phyloP scores from a whole-genome alignment of 768 basidiomycete species.

The Tricholoma flavovirens region DNA sequence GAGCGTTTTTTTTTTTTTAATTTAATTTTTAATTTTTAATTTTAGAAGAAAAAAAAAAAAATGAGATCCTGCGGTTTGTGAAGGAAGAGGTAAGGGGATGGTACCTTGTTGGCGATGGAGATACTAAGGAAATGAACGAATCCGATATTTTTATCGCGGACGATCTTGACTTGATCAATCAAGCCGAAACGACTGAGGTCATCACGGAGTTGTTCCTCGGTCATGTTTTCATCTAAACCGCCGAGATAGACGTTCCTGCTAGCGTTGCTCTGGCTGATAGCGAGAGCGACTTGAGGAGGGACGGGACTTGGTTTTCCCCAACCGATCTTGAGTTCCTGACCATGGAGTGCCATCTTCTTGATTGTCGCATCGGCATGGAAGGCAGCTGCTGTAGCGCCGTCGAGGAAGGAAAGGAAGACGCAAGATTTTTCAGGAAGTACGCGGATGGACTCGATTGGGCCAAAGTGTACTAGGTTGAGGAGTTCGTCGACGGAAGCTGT shows the following conservation, averaged over 20 bases:
- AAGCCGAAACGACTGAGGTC: slow-evolving; percentile 90
- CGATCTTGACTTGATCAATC: slow-evolving; percentile 99
- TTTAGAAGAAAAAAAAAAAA: too few species aligned
- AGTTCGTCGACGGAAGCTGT: slow-evolving; percentile 97
- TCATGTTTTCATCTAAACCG: slow-evolving; percentile 82
- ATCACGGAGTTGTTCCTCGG: slow-evolving; percentile 88
- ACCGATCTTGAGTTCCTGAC: slow-evolving; percentile 96
- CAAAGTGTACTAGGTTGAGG: slow-evolving; percentile 95
- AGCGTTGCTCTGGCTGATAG: slow-evolving; percentile 89
- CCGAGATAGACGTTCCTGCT: slow-evolving; percentile 96
- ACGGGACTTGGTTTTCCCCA: slow-evolving; percentile 96
- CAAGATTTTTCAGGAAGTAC: slow-evolving; percentile 96
- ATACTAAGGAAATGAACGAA: slow-evolving; percentile 99
- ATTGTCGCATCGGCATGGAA: slow-evolving; percentile 97
- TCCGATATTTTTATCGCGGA: slow-evolving; percentile 97
- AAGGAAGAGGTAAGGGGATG: slow-evolving; percentile 16
- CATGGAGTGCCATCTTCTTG: slow-evolving; percentile 89
- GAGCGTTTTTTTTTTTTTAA: background rate
- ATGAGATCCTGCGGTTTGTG: background rate
- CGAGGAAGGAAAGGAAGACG: slow-evolving; percentile 97
- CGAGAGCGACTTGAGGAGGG: slow-evolving; percentile 77
- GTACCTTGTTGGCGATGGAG: slow-evolving; percentile 88
- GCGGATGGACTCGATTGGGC: slow-evolving; percentile 90
- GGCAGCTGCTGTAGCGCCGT: slow-evolving; percentile 85
- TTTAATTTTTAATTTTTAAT: too few species aligned